These are phyloP conservation scores for Penicillium brasilianum DNA, from an alignment of 2,329 filamentous ascomycete genomes.

Conservation along the genomic window DNA sequence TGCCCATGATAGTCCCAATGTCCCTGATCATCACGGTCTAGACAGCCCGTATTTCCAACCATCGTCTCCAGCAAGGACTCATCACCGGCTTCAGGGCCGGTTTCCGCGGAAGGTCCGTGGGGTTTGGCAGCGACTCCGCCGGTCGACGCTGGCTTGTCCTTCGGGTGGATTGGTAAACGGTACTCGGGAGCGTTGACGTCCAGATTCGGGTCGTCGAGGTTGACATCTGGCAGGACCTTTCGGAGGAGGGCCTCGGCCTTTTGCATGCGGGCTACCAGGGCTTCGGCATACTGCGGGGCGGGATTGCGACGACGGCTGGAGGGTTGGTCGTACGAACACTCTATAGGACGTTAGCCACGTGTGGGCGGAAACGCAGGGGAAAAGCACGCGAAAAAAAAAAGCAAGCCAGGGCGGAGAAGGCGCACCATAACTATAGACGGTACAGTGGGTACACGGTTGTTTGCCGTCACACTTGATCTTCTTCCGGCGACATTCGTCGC, in stretches of 20 bases:
- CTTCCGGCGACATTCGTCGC: constrained; percentile 81
- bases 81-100: constrained; percentile 54
- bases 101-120: constrained; percentile 29
- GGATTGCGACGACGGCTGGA: constrained; percentile 90
- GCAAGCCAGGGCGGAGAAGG: constrained; percentile 10
- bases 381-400: constrained; percentile 1
- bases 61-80: constrained; percentile 86
- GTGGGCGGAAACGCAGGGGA: not conserved
- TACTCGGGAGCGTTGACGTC: constrained; percentile 78
- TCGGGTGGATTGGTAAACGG: constrained; percentile 54
- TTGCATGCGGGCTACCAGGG: constrained; percentile 79
- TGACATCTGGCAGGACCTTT: constrained; percentile 80
- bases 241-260: constrained; percentile 80
- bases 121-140: constrained; percentile 24
- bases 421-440: constrained; percentile 96
- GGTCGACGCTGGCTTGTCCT: constrained; percentile 31
- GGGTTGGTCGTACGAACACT: constrained; percentile 94
- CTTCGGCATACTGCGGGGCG: constrained; percentile 90
- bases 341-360: constrained; percentile 52
- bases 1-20: constrained; percentile 95
- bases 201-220: constrained; percentile 82
- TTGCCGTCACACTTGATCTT: constrained; percentile 90
- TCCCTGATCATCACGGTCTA: constrained; percentile 89
- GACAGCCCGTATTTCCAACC: constrained; percentile 88
- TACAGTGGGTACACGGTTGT: constrained; percentile 92